Evolutionary conservation across 768 basidiomycete genomes (phyloP).

Genomic region (Atractiella rhizophila): DNA sequence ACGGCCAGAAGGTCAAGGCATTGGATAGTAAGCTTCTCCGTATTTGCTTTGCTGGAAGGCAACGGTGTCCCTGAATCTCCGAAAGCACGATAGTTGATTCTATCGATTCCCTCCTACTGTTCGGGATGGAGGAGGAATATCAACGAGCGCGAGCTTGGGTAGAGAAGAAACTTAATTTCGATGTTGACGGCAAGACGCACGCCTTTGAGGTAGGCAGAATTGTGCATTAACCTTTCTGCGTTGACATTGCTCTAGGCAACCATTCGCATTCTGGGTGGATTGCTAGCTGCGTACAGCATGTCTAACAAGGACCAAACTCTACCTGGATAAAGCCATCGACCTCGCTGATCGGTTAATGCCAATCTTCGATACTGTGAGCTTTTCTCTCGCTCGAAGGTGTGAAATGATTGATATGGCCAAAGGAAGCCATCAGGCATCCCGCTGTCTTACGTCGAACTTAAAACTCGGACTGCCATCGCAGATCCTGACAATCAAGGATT

Average conservation of each 20-base stretch:
- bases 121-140: constrained; percentile 62
- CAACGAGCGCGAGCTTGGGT: constrained; percentile 54
- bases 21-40: constrained; percentile 20
- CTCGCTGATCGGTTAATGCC: constrained; percentile 65
- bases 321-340: constrained; percentile 50
- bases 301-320: constrained; percentile 38
- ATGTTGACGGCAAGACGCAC: constrained; percentile 51
- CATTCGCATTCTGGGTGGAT: constrained; percentile 70
- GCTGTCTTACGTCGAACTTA: constrained; percentile 51
- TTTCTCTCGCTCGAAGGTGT: not conserved
- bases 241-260: constrained; percentile 36
- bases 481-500: constrained; percentile 36
- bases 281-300: constrained; percentile 62
- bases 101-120: constrained; percentile 61
- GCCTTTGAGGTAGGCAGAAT: constrained; percentile 53
- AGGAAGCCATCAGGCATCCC: constrained; percentile 42
- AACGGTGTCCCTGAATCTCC: not conserved
- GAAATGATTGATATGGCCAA: not conserved
- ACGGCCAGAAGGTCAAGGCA: too few species aligned
- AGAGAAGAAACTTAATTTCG: constrained; percentile 39
- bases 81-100: constrained; percentile 33
- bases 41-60: not conserved
- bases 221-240: not conserved
- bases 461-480: constrained; percentile 32
- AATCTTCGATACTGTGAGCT: constrained; percentile 39